Evolutionary conservation across 768 basidiomycete genomes (phyloP), one percentile per base, ranked within the genome.

Genomic region (Trametes sanguinea): DNA sequence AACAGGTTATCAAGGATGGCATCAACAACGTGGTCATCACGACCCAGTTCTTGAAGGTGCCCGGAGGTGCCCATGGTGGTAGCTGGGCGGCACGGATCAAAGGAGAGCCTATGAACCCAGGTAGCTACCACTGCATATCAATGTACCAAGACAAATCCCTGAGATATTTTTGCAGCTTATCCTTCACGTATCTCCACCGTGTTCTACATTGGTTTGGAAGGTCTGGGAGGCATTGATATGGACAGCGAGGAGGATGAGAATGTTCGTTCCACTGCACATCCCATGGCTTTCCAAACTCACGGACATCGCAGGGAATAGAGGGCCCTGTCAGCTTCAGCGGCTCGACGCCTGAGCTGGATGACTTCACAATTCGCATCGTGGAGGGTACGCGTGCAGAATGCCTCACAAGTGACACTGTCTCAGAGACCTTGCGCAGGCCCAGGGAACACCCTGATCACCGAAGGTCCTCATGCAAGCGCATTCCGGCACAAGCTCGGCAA

Each of bases 151-250:
- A n/a, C 40, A 30, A 27, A 42, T 42, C 6, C 43, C 4, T 32
- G 14, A 33, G 22, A 59, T 57, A 83, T 78, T 71, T 10, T 43
- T 47, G 47, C 70, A 78, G 79, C 65, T 16, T 71, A 77, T 45
- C 79, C 84, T 8, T 88, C 88, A 22, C 81, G 85, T 27, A 82
- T 88, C 33, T 93, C 94, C 2, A 78, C 89, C 2, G 82, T 98
- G 54, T 96, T 94, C 71, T 96, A 98, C 69, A 76, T 90, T 65
- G 94, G 94, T 0, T 75, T 95, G 33, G 94, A 98, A 68, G 95
- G 95, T 0, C 76, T 95, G 1, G 95, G 96, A 13, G 86, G 83
- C 2, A 62, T 98, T 29, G 86, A 90, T 60, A 82, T 97, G 80
- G 88, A 90, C 52, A 89, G 85, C 0, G 86, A 88, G 35, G 86